These are phyloP conservation scores for Sclerotinia spermophila DNA, from an alignment of 2,329 filamentous ascomycete genomes.

Conservation along the genomic window DNA sequence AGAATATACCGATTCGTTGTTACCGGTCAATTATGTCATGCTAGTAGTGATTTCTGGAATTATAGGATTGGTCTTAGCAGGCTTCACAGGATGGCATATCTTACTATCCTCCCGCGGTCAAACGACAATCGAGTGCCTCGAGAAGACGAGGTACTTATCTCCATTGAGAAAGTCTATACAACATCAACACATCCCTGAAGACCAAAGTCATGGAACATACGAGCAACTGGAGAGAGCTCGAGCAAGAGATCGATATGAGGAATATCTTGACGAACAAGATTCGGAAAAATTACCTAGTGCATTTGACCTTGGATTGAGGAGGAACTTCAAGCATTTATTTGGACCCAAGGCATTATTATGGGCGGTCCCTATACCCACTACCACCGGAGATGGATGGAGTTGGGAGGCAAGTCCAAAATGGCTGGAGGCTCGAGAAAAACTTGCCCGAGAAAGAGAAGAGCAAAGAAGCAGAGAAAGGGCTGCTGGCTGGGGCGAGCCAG, in stretches of 20 bases:
- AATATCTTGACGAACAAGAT: constrained; percentile 87
- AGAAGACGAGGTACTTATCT: constrained; percentile 91
- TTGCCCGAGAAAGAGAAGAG: constrained; percentile 54
- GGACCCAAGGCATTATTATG: constrained; percentile 70
- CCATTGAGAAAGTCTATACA: constrained; percentile 71
- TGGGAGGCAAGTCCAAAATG: constrained; percentile 87
- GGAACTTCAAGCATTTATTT: constrained; percentile 78
- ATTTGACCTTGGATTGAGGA: constrained; percentile 82
- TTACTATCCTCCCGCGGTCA: constrained; percentile 73
- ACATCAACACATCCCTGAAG: constrained; percentile 52
- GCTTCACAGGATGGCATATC: constrained; percentile 91
- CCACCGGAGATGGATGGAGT: constrained; percentile 85
- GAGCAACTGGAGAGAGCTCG: constrained; percentile 57
- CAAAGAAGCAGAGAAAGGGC: constrained; percentile 61
- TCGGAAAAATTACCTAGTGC: constrained; percentile 85
- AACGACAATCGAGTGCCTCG: constrained; percentile 93
- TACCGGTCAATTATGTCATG: constrained; percentile 89
- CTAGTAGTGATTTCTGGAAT: constrained; percentile 84
- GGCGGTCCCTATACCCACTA: constrained; percentile 78
- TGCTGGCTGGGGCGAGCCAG: constrained; percentile 59
- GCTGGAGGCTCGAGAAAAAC: constrained; percentile 64
- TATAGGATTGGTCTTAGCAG: constrained; percentile 81
- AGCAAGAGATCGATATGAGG: constrained; percentile 65
- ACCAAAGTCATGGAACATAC: constrained; percentile 40
- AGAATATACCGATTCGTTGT: constrained; percentile 68